These are phyloP conservation scores for Suillus paluster DNA, from an alignment of 768 basidiomycete species.

Conservation along the genomic window DNA sequence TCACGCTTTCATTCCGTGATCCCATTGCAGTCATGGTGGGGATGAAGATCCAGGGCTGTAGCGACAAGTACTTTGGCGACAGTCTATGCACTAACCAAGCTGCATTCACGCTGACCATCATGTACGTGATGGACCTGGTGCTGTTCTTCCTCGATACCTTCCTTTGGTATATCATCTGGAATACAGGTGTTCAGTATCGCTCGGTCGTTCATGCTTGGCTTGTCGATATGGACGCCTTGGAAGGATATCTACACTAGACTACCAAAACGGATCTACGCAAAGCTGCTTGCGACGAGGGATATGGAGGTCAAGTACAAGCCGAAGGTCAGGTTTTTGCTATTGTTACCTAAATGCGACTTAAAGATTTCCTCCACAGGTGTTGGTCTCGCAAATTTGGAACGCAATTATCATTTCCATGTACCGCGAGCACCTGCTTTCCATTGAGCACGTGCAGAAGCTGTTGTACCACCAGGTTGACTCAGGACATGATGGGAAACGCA, in stretches of 20 bases:
- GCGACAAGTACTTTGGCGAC: conserved; percentile 83
- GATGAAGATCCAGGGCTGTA: conserved; percentile 94
- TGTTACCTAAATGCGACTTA: not conserved
- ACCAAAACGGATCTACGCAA: conserved; percentile 96
- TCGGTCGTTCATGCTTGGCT: conserved; percentile 85
- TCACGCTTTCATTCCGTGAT: conserved; percentile 92
- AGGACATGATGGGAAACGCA: conserved; percentile 82
- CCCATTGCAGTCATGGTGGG: conserved; percentile 95
- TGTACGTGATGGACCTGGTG: conserved; percentile 98
- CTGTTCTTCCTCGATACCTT: conserved; percentile 99
- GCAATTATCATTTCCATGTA: conserved; percentile 99
- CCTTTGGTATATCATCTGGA: conserved; percentile 99
- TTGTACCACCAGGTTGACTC: conserved; percentile 96
- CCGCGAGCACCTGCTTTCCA: conserved; percentile 96
- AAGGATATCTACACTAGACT: conserved; percentile 94
- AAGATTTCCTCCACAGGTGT: conserved; percentile 55
- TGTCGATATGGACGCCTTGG: conserved; percentile 99
- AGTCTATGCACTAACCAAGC: conserved; percentile 91
- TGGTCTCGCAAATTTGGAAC: conserved; percentile 99
- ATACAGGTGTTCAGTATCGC: conserved; percentile 91
- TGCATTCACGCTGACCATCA: conserved; percentile 93
- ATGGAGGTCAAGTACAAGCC: conserved; percentile 99
- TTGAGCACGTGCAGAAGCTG: conserved; percentile 97
- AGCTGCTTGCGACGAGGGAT: conserved; percentile 89
- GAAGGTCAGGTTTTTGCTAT: conserved; percentile 63